A percentile compares a stretch with the other conserved stretches of the same genome.
Conservation (phyloP, 805 yeast species). For the Candida qinlingensis region DNA sequence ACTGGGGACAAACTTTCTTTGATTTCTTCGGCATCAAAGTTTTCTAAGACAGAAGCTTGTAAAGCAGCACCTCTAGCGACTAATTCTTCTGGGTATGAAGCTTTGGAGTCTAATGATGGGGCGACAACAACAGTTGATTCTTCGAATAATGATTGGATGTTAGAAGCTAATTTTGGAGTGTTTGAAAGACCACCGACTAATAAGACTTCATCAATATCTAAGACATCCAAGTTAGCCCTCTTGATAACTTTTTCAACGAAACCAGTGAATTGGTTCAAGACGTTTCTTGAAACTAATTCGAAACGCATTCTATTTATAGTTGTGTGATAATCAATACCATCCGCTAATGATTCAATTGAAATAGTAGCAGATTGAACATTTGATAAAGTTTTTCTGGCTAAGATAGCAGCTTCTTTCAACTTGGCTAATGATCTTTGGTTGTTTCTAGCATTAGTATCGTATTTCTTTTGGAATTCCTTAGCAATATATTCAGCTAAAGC, state of each 20-base stretch:
- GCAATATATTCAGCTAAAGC: constrained; percentile 80
- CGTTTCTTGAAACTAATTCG: constrained; percentile 80
- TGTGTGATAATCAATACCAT: constrained; percentile 90
- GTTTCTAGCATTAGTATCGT: constrained; percentile 70
- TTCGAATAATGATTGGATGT: constrained; percentile 73
- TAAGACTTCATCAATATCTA: constrained; percentile 87
- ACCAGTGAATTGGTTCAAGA: constrained; percentile 65
- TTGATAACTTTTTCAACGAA: constrained; percentile 70
- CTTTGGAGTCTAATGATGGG: constrained; percentile 72
- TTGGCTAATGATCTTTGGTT: constrained; percentile 86
- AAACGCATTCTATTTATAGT: constrained; percentile 90
- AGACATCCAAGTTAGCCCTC: constrained; percentile 79
- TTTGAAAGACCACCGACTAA: constrained; percentile 92
- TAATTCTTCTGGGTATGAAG: constrained; percentile 83
- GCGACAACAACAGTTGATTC: constrained; percentile 70
- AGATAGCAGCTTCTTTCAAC: constrained; percentile 73
- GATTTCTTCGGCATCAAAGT: constrained; percentile 79
- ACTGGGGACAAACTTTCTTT: constrained; percentile 77
- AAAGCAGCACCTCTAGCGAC: constrained; percentile 93
- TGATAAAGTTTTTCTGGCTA: constrained; percentile 86
- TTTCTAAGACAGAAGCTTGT: constrained; percentile 82
- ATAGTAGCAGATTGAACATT: constrained; percentile 85
- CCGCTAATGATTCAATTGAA: constrained; percentile 91
- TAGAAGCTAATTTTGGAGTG: constrained; percentile 84
- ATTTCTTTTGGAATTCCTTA: constrained; percentile 89